Percentiles rank a stretch among this genome's conserved stretches.
Conservation (phyloP, 2,329 filamentous ascomycete genomes). For the Alternaria gaisen region DNA sequence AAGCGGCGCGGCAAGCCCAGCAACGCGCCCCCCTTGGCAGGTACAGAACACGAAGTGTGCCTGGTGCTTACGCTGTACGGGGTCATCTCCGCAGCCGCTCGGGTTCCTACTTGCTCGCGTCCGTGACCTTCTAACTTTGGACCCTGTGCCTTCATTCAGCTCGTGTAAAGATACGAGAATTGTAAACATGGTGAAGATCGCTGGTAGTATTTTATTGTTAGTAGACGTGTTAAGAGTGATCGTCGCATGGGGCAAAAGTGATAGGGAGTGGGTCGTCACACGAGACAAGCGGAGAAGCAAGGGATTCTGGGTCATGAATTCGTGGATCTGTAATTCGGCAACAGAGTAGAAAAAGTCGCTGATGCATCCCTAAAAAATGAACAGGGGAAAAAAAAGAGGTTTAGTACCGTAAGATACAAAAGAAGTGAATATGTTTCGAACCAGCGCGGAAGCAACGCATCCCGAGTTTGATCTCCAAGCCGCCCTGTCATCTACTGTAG, state of each 20-base stretch:
- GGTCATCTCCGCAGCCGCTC: constrained; percentile 9
- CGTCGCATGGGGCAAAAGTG: not conserved
- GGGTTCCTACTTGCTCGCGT: constrained; percentile 4
- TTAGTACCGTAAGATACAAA: constrained; percentile 26
- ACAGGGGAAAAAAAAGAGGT: constrained; percentile 21
- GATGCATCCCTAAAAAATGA: constrained; percentile 6
- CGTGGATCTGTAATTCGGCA: constrained; percentile 19
- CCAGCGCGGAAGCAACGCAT: constrained; percentile 21
- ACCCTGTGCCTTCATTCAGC: not conserved
- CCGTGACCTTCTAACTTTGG: constrained; percentile 5
- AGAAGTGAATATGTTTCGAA: constrained; percentile 22
- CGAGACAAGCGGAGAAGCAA: not conserved
- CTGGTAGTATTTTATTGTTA: not conserved
- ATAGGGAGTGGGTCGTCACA: not conserved
- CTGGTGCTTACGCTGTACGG: not conserved
- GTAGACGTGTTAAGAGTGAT: not conserved
- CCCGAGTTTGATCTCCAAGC: constrained; percentile 22
- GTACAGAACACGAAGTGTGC: constrained; percentile 6
- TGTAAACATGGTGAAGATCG: not conserved
- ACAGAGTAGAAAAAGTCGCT: constrained; percentile 13
- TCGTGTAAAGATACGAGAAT: not conserved
- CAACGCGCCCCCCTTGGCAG: constrained; percentile 10
- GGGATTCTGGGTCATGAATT: constrained; percentile 13
- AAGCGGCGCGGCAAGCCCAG: constrained; percentile 13
- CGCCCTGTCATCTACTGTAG: constrained; percentile 20